These are phyloP conservation scores for Perkinsus olseni DNA, from an alignment of 169 alveolate genomes.

Conservation along the genomic window DNA sequence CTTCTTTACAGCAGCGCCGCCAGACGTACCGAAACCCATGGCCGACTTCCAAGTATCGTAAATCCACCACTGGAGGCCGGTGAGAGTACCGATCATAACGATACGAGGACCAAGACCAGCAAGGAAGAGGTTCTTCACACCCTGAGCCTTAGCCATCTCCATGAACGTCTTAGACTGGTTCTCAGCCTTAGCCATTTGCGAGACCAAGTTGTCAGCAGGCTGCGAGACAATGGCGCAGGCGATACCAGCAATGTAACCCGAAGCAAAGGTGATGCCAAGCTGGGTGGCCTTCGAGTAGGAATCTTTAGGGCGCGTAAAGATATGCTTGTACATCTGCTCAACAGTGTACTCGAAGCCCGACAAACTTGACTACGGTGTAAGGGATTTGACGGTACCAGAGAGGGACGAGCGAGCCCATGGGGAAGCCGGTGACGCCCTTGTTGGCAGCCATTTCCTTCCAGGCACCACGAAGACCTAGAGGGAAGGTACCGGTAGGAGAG, in stretches of 20 bases:
- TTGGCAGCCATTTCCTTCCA: constrained; percentile 44
- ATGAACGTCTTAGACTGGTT: constrained; percentile 53
- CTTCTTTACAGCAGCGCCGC: constrained; percentile 35
- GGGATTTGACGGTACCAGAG: constrained; percentile 90
- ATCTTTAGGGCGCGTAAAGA: constrained; percentile 75
- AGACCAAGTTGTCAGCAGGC: constrained; percentile 90
- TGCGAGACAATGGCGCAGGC: constrained; percentile 92
- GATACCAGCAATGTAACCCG: constrained; percentile 92
- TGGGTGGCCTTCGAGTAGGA: constrained; percentile 75
- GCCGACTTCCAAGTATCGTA: constrained; percentile 85
- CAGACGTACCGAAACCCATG: constrained; percentile 46
- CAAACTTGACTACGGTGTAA: constrained; percentile 91
- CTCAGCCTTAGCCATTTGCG: constrained; percentile 73
- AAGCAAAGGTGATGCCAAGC: constrained; percentile 85
- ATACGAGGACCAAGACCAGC: constrained; percentile 84
- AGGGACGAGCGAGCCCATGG: constrained; percentile 45
- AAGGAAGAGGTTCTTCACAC: constrained; percentile 24
- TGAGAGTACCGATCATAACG: constrained; percentile 94
- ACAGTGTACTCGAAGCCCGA: constrained; percentile 81
- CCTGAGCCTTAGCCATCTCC: constrained; percentile 1
- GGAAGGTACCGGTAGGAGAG: neutral
- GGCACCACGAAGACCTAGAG: constrained; percentile 57
- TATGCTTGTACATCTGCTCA: constrained; percentile 70
- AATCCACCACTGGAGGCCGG: constrained; percentile 97
- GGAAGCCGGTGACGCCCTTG: constrained; percentile 61